A percentile compares a stretch with the other conserved stretches of the same genome.
Conservation (phyloP, 2,329 filamentous ascomycete species). For the Fonsecaea pugnacius region DNA sequence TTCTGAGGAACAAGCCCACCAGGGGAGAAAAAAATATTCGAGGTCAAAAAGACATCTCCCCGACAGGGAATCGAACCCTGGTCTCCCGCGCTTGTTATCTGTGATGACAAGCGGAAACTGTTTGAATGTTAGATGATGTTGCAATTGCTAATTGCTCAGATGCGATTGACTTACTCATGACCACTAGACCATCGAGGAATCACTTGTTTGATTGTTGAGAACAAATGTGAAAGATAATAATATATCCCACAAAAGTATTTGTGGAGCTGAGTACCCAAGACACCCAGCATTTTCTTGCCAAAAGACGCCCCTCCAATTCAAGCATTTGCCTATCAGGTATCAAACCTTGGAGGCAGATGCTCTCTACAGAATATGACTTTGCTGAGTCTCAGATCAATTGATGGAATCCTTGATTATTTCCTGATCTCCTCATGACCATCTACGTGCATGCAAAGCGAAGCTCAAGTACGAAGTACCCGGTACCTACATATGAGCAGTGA, state of each 20-base stretch:
- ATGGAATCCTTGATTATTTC: background rate
- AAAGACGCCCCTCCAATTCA: background rate
- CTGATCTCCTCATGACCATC: background rate
- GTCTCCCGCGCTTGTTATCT: slow-evolving; percentile 30
- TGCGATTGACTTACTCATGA: slow-evolving; percentile 26
- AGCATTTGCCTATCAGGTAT: background rate
- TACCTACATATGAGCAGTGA: too few species aligned
- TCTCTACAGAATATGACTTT: background rate
- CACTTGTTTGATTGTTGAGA: background rate
- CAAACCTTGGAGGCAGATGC: background rate
- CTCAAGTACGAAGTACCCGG: background rate
- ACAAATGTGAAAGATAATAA: background rate
- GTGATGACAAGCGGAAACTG: slow-evolving; percentile 34
- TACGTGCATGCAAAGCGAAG: background rate
- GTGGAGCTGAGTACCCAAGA: background rate
- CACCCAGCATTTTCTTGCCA: background rate
- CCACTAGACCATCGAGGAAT: slow-evolving; percentile 33
- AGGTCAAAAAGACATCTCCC: slow-evolving; percentile 21
- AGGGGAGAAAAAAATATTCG: background rate
- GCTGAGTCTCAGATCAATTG: background rate
- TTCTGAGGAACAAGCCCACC: background rate
- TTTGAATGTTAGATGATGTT: slow-evolving; percentile 7
- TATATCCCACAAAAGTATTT: background rate
- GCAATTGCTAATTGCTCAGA: background rate
- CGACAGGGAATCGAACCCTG: slow-evolving; percentile 32